phyloP scores from a whole-genome alignment of 495 filamentous ascomycete genomes.

The Lepraria neglecta region DNA sequence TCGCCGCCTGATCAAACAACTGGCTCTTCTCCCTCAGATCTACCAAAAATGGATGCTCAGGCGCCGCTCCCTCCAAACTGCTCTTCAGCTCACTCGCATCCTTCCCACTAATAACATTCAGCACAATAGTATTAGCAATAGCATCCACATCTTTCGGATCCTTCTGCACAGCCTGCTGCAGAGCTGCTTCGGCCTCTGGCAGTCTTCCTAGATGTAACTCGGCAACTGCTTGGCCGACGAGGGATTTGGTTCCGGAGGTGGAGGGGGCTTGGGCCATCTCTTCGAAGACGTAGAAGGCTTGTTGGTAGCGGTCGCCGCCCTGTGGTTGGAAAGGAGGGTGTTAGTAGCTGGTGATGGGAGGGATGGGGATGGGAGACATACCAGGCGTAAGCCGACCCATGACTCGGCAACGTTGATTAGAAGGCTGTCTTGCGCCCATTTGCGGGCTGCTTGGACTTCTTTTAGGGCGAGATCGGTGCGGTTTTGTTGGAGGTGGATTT shows the following conservation, averaged over 20 bases:
- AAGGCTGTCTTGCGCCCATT: slow-evolving; percentile 92
- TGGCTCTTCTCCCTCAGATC: slow-evolving; percentile 72
- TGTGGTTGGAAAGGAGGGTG: slow-evolving; percentile 31
- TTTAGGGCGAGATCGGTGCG: slow-evolving; percentile 82
- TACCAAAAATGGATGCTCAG: slow-evolving; percentile 57
- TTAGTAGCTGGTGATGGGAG: not conserved
- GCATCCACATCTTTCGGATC: slow-evolving; percentile 63
- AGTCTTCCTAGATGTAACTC: slow-evolving; percentile 86
- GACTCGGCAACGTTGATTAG: slow-evolving; percentile 92
- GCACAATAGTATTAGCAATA: slow-evolving; percentile 73
- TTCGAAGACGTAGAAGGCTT: slow-evolving; percentile 96
- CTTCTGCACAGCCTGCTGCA: slow-evolving; percentile 71
- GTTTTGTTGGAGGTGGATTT: slow-evolving; percentile 90
- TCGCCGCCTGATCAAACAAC: slow-evolving; percentile 71
- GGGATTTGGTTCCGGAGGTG: slow-evolving; percentile 54
- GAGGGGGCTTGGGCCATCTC: slow-evolving; percentile 84
- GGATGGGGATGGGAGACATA: slow-evolving; percentile 30
- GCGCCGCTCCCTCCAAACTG: slow-evolving; percentile 46
- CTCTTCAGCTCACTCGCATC: slow-evolving; percentile 7
- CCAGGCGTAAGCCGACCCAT: slow-evolving; percentile 85
- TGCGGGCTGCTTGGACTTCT: slow-evolving; percentile 79
- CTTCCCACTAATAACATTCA: slow-evolving; percentile 68
- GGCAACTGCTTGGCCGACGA: slow-evolving; percentile 82
- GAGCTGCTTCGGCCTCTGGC: slow-evolving; percentile 80
- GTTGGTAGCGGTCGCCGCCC: slow-evolving; percentile 95